These are phyloP conservation scores for Dactylonectria macrodidyma DNA, from an alignment of 2,329 filamentous ascomycete genomes.

Conservation along the genomic window DNA sequence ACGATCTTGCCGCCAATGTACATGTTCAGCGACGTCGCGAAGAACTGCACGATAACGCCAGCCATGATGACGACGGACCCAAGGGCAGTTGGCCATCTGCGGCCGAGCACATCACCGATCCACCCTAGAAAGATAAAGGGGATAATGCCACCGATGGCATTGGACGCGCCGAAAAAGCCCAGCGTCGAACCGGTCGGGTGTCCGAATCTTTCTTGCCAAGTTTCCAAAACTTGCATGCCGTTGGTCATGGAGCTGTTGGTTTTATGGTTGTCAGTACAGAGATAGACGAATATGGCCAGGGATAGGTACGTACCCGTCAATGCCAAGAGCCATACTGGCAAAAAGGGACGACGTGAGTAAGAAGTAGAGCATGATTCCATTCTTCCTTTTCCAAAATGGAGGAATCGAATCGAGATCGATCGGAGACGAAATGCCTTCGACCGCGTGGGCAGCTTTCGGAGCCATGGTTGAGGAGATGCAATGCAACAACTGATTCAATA, in stretches of 20 bases:
- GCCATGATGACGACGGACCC: conserved; percentile 58
- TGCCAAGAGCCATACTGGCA: conserved; percentile 58
- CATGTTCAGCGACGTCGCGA: conserved; percentile 53
- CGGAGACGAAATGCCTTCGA: conserved; percentile 49
- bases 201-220: conserved; percentile 56
- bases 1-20: conserved; percentile 58
- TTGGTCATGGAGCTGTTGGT: conserved; percentile 53
- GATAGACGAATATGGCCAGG: not conserved
- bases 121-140: conserved; percentile 54
- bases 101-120: conserved; percentile 54
- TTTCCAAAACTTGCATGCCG: conserved; percentile 55
- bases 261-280: not conserved
- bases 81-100: conserved; percentile 52
- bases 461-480: conserved; percentile 45
- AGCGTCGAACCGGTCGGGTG: conserved; percentile 55
- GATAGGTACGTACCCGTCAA: conserved; percentile 53
- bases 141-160: conserved; percentile 57
- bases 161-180: conserved; percentile 58
- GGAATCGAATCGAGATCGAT: conserved; percentile 51
- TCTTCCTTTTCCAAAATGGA: conserved; percentile 56
- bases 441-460: conserved; percentile 50
- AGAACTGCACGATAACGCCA: conserved; percentile 55
- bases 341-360: conserved; percentile 59
- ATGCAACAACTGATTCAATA: not conserved
- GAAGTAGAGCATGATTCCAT: conserved; percentile 60